Conservation (phyloP, 805 yeast species). For the Metschnikowia borealis region DNA sequence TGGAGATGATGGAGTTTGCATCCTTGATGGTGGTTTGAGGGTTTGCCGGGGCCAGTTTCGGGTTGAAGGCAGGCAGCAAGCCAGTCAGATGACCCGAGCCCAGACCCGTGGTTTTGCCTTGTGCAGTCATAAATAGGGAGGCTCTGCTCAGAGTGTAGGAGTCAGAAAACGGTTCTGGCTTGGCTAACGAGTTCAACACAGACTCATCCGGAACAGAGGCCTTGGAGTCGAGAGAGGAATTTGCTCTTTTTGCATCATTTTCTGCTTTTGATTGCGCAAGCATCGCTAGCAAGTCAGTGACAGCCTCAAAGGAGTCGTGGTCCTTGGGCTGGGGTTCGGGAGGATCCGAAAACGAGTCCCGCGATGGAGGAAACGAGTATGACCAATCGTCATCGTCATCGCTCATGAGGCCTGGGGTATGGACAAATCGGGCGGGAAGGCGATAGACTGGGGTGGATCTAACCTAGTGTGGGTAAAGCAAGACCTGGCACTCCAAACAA, state of each 20-base stretch:
- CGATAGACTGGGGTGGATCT: neutral
- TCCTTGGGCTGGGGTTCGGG: neutral
- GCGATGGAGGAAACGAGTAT: conserved; percentile 36
- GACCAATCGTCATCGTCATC: conserved; percentile 42
- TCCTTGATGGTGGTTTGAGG: conserved; percentile 51
- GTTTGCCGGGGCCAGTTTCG: conserved; percentile 46
- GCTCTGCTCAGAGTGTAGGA: neutral
- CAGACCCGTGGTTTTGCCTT: neutral
- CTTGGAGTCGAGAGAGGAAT: neutral
- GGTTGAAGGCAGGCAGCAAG: conserved; percentile 32
- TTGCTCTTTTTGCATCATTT: neutral
- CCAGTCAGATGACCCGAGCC: neutral
- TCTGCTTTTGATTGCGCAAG: neutral
- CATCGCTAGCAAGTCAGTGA: neutral
- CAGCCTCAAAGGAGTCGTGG: neutral
- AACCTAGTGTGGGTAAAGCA: neutral
- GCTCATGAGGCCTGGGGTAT: neutral
- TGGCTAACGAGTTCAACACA: neutral
- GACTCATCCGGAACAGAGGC: neutral
- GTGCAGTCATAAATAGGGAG: neutral
- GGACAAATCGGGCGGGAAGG: neutral
- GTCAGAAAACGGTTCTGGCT: neutral
- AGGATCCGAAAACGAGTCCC: neutral
- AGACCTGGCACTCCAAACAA: neutral
- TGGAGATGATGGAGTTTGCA: conserved; percentile 38